Evolutionary conservation across 2,329 filamentous ascomycete genomes (phyloP), one percentile per base, ranked within the genome.

Genomic region (Chalaropsis thielavioides): DNA sequence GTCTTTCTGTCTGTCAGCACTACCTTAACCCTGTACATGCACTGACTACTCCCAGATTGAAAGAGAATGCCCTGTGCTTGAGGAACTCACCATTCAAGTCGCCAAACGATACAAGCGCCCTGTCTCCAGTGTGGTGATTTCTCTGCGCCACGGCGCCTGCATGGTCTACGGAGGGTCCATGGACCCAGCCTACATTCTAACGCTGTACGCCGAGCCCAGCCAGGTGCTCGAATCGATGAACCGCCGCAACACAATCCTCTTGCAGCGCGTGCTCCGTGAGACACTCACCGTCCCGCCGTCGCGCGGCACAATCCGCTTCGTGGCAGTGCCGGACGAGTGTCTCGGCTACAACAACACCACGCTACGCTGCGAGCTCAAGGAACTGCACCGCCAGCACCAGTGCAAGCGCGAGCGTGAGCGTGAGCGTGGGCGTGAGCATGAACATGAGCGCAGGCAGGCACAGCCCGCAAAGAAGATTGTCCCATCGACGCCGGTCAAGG

Each of bases 181-280:
- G 68, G 87, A 91, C 62, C 87, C 89, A 2, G 88, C 89, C 22
- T 96, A 96, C 72, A 81, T 86, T 67, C 78, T 95, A 71, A 87
- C 83, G 41, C 82, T 96, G 67, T 86, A 82, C 43, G 85, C 89
- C 0, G 78, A 94, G 10, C 80, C 87, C 0, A 79, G 79, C 11
- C 81, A 89, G 68, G 76, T 94, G 66, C 85, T 86, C 67, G 83
- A 88, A 0, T 81, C 84, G 2, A 89, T 84, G 63, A 96, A 96
- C 76, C 88, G 88, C 72, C 84, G 90, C 68, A 94, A 92, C 73
- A 84, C 89, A 0, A 80, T 81, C n/a, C 75, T 95, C 19, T 81
- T 95, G 2, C 89, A 94, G 72, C 79, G 78, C n/a, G 86, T 88
- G 72, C 81, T 96, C 73, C 79, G 84, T 15, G 86, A 90, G 27